These are phyloP conservation scores for Ogataea zsoltii DNA, from an alignment of 805 yeast genomes.

Conservation along the genomic window DNA sequence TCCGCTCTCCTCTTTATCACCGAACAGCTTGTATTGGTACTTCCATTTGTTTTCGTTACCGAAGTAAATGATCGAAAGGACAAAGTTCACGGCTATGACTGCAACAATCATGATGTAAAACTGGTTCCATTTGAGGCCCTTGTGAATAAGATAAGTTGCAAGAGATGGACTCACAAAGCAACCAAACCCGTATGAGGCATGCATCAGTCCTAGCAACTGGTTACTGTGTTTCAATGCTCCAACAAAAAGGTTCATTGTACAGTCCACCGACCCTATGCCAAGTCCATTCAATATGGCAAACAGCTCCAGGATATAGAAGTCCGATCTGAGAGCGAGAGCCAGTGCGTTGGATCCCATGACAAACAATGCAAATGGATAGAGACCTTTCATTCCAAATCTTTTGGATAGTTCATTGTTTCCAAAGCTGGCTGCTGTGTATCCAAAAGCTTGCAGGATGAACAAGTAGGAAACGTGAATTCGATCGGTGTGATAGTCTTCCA, in stretches of 20 bases:
- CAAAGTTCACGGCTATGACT: constrained; percentile 29
- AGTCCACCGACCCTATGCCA: constrained; percentile 59
- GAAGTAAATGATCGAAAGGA: constrained; percentile 33
- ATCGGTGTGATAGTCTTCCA: constrained; percentile 46
- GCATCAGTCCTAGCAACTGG: constrained; percentile 52
- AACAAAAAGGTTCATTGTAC: constrained; percentile 54
- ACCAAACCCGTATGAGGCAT: constrained; percentile 55
- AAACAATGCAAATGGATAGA: constrained; percentile 32
- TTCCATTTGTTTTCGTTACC: constrained; percentile 47
- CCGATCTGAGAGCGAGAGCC: constrained; percentile 41
- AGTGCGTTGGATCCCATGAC: constrained; percentile 15
- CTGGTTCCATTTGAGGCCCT: constrained; percentile 43
- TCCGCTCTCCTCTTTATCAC: constrained; percentile 18
- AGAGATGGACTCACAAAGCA: constrained; percentile 52
- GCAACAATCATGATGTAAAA: constrained; percentile 42
- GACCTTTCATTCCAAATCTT: constrained; percentile 49
- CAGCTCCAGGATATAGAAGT: constrained; percentile 40
- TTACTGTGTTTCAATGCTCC: constrained; percentile 48
- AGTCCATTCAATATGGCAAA: constrained; percentile 48
- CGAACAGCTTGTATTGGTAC: constrained; percentile 33
- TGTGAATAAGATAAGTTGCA: constrained; percentile 41
- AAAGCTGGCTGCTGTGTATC: constrained; percentile 56
- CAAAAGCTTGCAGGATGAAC: constrained; percentile 53
- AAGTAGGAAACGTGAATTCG: constrained; percentile 50
- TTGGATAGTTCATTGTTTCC: constrained; percentile 44